Evolutionary conservation across 106 monocot species (phyloP), one percentile per base, ranked within the genome.

Genomic region (Gastrodia elata): DNA sequence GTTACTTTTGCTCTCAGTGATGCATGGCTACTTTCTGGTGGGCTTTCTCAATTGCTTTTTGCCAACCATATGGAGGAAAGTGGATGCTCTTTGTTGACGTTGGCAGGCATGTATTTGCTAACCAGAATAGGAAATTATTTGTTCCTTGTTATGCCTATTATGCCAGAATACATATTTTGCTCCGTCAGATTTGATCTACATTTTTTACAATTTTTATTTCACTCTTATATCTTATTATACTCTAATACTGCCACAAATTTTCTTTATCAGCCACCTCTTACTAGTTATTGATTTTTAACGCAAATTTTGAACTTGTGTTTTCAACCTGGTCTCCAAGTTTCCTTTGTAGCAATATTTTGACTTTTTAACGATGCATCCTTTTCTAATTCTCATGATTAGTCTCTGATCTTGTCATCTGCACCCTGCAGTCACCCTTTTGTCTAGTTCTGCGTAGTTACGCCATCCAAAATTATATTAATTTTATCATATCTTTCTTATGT

Each of bases 21-120:
- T 52, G 41, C 77, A 32, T 86, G 90, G 86, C 75, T 92, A 72
- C 84, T 90, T 65, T 92, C 90, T 22, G 84, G 84, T 70, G 84
- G 82, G 26, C 86, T 92, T 74, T 84, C 81, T 18, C 77, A 81
- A 76, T 81, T 88, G 79, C 72, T 97, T 38, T 79, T 90, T 68
- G 80, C 75, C 20, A 85, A 86, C 48, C 75, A 44, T 81, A 83
- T 74, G 42, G 80, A 83, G 38, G 73, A 68, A 26, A 70, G 73
- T 10, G 84, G 77, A 6, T 78, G 73, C 37, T 88, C 79, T 55
- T 49, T 61, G 22, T 71, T 97, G 57, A 82, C 90, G 26, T 76
- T 74, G 64, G 81, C 96, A 90, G 96, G 96, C 75, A 90, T 77
- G 72, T 57, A 40, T 69, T 4, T 10, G 18, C 26, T 40, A 52